phyloP scores from a whole-genome alignment of 2,329 filamentous ascomycete genomes.

The Colletotrichum salicis region DNA sequence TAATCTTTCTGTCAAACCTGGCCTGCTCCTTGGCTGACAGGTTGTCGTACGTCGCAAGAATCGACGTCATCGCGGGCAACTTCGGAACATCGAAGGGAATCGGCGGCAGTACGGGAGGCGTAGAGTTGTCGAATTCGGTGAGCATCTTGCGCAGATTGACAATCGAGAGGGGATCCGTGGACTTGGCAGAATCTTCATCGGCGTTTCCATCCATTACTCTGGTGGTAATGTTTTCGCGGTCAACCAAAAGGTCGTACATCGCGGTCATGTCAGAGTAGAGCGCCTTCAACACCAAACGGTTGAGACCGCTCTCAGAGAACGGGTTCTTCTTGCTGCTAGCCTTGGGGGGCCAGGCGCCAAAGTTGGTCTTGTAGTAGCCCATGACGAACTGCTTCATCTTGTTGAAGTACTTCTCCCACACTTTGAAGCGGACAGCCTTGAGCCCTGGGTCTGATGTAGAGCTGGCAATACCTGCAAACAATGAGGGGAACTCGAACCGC shows the following conservation, averaged over 20 bases:
- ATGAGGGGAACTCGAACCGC: conserved; percentile 88
- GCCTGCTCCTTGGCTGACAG: conserved; percentile 79
- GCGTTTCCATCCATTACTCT: conserved; percentile 76
- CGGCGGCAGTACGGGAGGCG: conserved; percentile 88
- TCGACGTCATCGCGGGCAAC: conserved; percentile 74
- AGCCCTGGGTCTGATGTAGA: conserved; percentile 82
- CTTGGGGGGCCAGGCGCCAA: conserved; percentile 87
- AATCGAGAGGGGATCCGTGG: conserved; percentile 67
- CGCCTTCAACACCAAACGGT: conserved; percentile 82
- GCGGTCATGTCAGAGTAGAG: conserved; percentile 88
- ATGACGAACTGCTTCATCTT: conserved; percentile 80
- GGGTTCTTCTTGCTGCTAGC: conserved; percentile 91
- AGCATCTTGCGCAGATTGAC: conserved; percentile 82
- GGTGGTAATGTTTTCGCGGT: conserved; percentile 81
- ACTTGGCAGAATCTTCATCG: conserved; percentile 52
- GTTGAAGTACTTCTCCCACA: conserved; percentile 81
- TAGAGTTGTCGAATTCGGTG: conserved; percentile 88
- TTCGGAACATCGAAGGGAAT: conserved; percentile 90
- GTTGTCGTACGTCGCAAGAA: conserved; percentile 72
- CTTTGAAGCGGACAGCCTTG: conserved; percentile 82
- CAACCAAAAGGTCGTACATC: conserved; percentile 88
- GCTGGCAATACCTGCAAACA: conserved; percentile 89
- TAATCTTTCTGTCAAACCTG: conserved; percentile 78
- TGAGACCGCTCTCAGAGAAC: conserved; percentile 86
- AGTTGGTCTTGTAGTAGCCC: conserved; percentile 69